Conservation (phyloP, 2,329 filamentous ascomycete species). For the Xylariaceae sp. region DNA sequence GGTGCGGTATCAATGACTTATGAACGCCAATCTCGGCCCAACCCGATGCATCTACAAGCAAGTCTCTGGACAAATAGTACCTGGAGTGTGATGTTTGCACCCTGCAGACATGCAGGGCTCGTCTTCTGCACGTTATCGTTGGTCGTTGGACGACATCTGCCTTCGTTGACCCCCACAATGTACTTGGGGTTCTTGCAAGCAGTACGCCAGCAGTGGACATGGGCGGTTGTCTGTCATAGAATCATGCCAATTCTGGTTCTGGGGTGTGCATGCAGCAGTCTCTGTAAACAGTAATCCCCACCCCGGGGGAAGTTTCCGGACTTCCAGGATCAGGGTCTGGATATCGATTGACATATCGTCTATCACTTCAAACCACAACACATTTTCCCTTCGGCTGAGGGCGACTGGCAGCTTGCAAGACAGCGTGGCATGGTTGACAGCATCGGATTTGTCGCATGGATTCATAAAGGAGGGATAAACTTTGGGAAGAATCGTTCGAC, state of each 20-base stretch:
- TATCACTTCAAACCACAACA: conserved; percentile 5
- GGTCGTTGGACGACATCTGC: conserved; percentile 12
- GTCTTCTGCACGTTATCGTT: conserved; percentile 19
- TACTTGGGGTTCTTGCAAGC: conserved; percentile 23
- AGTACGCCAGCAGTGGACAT: not conserved
- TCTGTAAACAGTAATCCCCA: conserved; percentile 28
- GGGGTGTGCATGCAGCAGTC: conserved; percentile 26
- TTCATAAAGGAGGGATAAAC: not conserved
- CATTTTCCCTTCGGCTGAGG: conserved; percentile 5
- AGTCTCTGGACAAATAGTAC: conserved; percentile 9
- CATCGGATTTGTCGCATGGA: conserved; percentile 1
- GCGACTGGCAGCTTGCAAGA: not conserved
- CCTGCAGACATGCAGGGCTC: conserved; percentile 22
- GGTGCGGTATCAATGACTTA: not conserved
- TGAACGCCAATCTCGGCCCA: conserved; percentile 22
- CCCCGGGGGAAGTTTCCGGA: conserved; percentile 20
- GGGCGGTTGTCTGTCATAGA: conserved; percentile 19
- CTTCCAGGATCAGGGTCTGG: conserved; percentile 23
- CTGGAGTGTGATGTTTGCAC: conserved; percentile 19
- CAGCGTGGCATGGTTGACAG: no score
- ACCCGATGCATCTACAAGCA: conserved; percentile 13
- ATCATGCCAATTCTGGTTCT: conserved; percentile 21
- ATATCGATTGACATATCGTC: conserved; percentile 23
- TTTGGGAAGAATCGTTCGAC: not conserved
- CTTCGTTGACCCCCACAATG: conserved; percentile 15